Percentiles rank a stretch among this genome's conserved stretches.
phyloP scores from a whole-genome alignment of 2,329 filamentous ascomycete species.

The Cordyceps farinosa region DNA sequence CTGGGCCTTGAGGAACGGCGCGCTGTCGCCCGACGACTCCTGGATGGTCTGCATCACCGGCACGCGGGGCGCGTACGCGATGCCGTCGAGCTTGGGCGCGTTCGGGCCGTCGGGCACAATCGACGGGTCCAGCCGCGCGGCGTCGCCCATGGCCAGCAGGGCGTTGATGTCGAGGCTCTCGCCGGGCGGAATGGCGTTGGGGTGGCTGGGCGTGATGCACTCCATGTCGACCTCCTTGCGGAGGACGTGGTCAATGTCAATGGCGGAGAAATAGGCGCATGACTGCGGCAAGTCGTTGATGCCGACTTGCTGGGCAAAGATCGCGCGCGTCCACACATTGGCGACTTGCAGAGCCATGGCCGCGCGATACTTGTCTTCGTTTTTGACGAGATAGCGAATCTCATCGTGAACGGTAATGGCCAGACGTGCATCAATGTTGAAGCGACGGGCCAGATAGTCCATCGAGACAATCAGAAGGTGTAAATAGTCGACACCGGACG shows the following conservation, averaged over 20 bases:
- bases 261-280: slow-evolving; percentile 91
- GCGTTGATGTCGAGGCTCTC: slow-evolving; percentile 79
- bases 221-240: slow-evolving; percentile 98
- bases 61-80: slow-evolving; percentile 65
- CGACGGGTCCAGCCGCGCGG: slow-evolving; percentile 65
- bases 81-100: slow-evolving; percentile 57
- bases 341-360: slow-evolving; percentile 92
- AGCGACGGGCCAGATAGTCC: slow-evolving; percentile 87
- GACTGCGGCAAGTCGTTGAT: slow-evolving; percentile 92
- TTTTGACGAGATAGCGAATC: slow-evolving; percentile 85
- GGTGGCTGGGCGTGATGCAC: slow-evolving; percentile 87
- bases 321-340: slow-evolving; percentile 94
- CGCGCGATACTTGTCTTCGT: slow-evolving; percentile 80
- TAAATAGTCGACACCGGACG: slow-evolving; percentile 93
- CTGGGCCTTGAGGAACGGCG: slow-evolving; percentile 76
- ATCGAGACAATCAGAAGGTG: slow-evolving; percentile 90
- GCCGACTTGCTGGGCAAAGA: slow-evolving; percentile 96
- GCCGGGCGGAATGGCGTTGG: slow-evolving; percentile 71
- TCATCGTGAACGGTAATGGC: slow-evolving; percentile 97
- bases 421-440: slow-evolving; percentile 78
- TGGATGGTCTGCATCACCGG: slow-evolving; percentile 77
- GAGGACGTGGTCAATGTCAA: slow-evolving; percentile 94
- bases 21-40: slow-evolving; percentile 41
- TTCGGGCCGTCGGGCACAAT: slow-evolving; percentile 51
- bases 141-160: slow-evolving; percentile 69